Base-by-base conservation (phyloP, 2,329 filamentous ascomycete species). In the Biscogniauxia sp. region DNA sequence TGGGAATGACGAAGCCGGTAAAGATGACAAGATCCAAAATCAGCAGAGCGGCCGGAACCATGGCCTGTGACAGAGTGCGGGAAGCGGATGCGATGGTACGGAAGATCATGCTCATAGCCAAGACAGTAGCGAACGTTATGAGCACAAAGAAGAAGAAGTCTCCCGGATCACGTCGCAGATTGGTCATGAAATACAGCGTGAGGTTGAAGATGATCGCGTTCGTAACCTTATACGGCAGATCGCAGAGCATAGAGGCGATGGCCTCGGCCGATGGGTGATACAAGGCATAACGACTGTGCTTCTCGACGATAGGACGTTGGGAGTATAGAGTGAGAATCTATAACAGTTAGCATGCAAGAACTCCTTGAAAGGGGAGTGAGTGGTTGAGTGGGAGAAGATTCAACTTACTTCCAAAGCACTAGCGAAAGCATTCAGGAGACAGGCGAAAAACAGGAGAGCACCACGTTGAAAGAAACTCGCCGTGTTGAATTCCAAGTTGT, bases 191-290 rank as follows among this genome's bases (percentile, higher is more conserved):
- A 78, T 97, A 97, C 2, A 97, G 76, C 1, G 86, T 82, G 32
- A 93, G 56, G 72, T 96, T 96, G 81, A 96, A 96, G 3, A 85
- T 77, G 64, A 96, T 82, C 1, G 85, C 78, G 68, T 93, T 93
- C n/a, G 76, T 45, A 8, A 96, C 76, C 75, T 95, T 96, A 76
- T 92, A 92, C 0, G 93, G 93, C 76, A 96, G 77, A 69, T 97
- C 93, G 64, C 86, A 89, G 28, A 97, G 76, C 89, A 96, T 95
- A 9, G 91, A 95, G 0, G 91, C 87, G 61, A 92, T 82, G n/a
- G 92, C 91, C 80, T 97, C 93, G 17, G 92, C 90, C 9, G 90
- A 93, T 0, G 93, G 92, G 70, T 96, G 93, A 70, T 97, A 96
- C 19, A 97, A 82, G 19, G 93, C 92, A 73, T 96, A 97, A 60